Percentiles rank a stretch among this genome's conserved stretches.
phyloP scores from a whole-genome alignment of 2,329 filamentous ascomycete species.

The Sphaerulina vaccinii region DNA sequence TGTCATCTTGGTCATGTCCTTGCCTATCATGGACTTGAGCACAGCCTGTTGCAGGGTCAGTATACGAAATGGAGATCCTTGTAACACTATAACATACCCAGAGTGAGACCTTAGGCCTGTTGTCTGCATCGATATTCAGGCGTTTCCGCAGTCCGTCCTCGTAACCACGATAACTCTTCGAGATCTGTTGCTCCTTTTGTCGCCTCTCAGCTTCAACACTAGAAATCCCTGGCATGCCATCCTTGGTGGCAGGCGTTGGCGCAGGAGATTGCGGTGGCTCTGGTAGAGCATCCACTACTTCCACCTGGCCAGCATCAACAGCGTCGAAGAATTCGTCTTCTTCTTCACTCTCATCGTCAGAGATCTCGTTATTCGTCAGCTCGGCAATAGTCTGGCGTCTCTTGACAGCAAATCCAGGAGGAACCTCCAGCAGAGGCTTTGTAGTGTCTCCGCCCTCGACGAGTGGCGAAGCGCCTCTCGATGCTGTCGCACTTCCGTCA shows the following conservation, averaged over 20 bases:
- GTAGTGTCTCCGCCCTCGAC: conserved; percentile 9
- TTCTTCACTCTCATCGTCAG: conserved; percentile 77
- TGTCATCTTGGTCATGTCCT: conserved; percentile 99
- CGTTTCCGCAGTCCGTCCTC: conserved; percentile 79
- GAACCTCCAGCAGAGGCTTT: conserved; percentile 27
- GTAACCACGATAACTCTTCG: conserved; percentile 80
- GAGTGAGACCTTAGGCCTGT: conserved; percentile 88
- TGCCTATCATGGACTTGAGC: conserved; percentile 98
- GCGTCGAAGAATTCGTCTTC: conserved; percentile 97
- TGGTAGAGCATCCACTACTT: conserved; percentile 69
- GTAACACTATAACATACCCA: conserved; percentile 65
- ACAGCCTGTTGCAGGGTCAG: conserved; percentile 65
- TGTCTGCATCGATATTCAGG: conserved; percentile 86
- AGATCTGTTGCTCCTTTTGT: conserved; percentile 62
- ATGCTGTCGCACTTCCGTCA: conserved; percentile 46
- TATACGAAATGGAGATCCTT: background rate
- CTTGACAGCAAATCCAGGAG: conserved; percentile 37
- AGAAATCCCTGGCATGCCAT: conserved; percentile 46
- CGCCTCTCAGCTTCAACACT: conserved; percentile 32
- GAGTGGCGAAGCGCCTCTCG: conserved; percentile 17
- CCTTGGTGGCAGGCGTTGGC: conserved; percentile 29
- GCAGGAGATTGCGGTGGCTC: conserved; percentile 34
- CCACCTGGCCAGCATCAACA: conserved; percentile 86
- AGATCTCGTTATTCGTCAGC: conserved; percentile 64
- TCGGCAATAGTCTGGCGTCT: conserved; percentile 68